Percentiles rank a stretch among this genome's conserved stretches.
phyloP scores from a whole-genome alignment of 108 stramenopile species.

The Fistulifera pelliculosa region DNA sequence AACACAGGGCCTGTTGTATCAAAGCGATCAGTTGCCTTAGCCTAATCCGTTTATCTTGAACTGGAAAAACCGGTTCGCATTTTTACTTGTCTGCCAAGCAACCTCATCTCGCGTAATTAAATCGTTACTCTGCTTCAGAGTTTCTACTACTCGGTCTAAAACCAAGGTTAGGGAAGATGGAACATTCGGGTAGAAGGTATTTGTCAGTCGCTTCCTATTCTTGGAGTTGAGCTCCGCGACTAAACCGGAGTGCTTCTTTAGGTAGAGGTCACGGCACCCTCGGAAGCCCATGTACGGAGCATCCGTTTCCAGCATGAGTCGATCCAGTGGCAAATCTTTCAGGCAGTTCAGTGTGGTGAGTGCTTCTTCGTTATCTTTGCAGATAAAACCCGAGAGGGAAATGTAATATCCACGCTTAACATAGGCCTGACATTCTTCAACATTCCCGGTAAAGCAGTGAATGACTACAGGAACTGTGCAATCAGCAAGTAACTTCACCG shows the following conservation, averaged over 20 bases:
- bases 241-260: conserved; percentile 36
- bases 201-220: conserved; percentile 56
- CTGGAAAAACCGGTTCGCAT: conserved; percentile 4
- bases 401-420: conserved; percentile 61
- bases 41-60: background rate
- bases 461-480: conserved; percentile 45
- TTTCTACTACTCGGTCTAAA: conserved; percentile 34
- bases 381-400: conserved; percentile 34
- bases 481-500: conserved; percentile 42
- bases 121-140: conserved; percentile 9
- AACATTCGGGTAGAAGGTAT: conserved; percentile 66
- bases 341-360: conserved; percentile 3
- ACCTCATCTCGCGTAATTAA: background rate
- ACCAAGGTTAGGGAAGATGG: conserved; percentile 49
- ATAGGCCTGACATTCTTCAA: conserved; percentile 48
- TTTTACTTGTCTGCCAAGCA: background rate
- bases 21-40: too few relatives aligned
- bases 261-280: conserved; percentile 38
- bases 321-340: conserved; percentile 41
- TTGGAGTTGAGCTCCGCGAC: conserved; percentile 37
- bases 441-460: conserved; percentile 82
- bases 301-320: conserved; percentile 82
- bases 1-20: too few relatives aligned
- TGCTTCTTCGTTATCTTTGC: conserved; percentile 22
- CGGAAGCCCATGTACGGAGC: conserved; percentile 85